Evolutionary conservation across 768 basidiomycete species (phyloP).

Genomic region (Strobilomyces echinocephalus): DNA sequence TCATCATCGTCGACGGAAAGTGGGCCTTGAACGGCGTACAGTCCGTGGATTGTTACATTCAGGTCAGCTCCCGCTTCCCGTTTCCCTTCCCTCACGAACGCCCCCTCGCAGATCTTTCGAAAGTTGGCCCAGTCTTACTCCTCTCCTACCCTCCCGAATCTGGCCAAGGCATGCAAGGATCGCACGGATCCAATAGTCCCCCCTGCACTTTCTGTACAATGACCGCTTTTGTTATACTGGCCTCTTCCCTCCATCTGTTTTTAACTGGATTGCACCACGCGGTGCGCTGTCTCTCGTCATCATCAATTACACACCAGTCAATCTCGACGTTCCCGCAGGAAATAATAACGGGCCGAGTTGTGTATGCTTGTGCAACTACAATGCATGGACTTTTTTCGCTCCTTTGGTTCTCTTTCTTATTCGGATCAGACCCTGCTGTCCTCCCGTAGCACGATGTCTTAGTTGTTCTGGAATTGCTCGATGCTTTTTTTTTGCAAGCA

Average conservation of each 20-base stretch:
- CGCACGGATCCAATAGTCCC: slow-evolving; percentile 19
- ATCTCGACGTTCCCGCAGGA: slow-evolving; percentile 17
- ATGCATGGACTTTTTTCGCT: slow-evolving; percentile 10
- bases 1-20: slow-evolving; percentile 43
- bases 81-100: neutral
- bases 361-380: slow-evolving; percentile 11
- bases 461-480: neutral
- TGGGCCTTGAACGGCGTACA: slow-evolving; percentile 47
- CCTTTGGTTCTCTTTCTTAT: slow-evolving; percentile 10
- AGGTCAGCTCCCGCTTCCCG: slow-evolving; percentile 24
- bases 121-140: slow-evolving; percentile 23
- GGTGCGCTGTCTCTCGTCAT: slow-evolving; percentile 8
- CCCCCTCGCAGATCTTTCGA: slow-evolving; percentile 26
- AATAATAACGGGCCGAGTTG: slow-evolving; percentile 11
- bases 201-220: slow-evolving; percentile 21
- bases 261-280: slow-evolving; percentile 15
- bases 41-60: slow-evolving; percentile 35
- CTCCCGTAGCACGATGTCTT: slow-evolving; percentile 7
- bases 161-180: slow-evolving; percentile 16
- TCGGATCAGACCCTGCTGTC: slow-evolving; percentile 3
- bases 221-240: slow-evolving; percentile 1
- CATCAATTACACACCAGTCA: slow-evolving; percentile 11
- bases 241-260: neutral
- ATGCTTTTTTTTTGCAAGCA: neutral
- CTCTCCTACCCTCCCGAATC: slow-evolving; percentile 1